These are phyloP conservation scores for Vigna mungo DNA, from an alignment of 306 rosid species.

Conservation along the genomic window DNA sequence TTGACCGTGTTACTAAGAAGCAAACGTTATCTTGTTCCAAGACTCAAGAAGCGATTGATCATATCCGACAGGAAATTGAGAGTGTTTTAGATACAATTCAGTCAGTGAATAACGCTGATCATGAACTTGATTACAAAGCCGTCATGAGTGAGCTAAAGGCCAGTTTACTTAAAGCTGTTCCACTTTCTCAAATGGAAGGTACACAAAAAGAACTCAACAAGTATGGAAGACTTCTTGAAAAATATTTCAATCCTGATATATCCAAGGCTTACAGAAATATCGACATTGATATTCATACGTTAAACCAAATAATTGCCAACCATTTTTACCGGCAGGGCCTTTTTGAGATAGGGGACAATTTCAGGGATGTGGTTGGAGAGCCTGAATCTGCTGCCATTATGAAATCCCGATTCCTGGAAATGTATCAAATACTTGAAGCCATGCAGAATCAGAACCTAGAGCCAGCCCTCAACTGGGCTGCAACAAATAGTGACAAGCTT, in stretches of 20 bases:
- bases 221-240: constrained; percentile 83
- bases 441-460: constrained; percentile 67
- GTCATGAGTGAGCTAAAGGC: constrained; percentile 65
- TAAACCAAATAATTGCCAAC: constrained; percentile 77
- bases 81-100: constrained; percentile 66
- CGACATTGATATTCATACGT: constrained; percentile 63
- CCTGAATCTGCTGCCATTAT: constrained; percentile 62
- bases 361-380: constrained; percentile 64
- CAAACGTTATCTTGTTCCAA: constrained; percentile 74
- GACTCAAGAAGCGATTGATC: constrained; percentile 74
- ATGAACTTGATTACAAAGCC: constrained; percentile 44
- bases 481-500: constrained; percentile 65
- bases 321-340: constrained; percentile 88
- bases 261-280: constrained; percentile 85
- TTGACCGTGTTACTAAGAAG: constrained; percentile 78
- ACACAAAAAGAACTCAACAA: constrained; percentile 84
- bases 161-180: constrained; percentile 64
- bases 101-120: constrained; percentile 47
- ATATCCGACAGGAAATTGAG: constrained; percentile 67
- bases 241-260: constrained; percentile 81
- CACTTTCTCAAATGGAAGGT: constrained; percentile 70
- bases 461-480: constrained; percentile 91
- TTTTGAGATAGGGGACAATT: constrained; percentile 83
- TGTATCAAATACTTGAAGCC: constrained; percentile 83
- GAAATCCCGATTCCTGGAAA: constrained; percentile 79